These are phyloP conservation scores for Monilinia fructicola DNA, from an alignment of 2,329 filamentous ascomycete species.

Conservation along the genomic window DNA sequence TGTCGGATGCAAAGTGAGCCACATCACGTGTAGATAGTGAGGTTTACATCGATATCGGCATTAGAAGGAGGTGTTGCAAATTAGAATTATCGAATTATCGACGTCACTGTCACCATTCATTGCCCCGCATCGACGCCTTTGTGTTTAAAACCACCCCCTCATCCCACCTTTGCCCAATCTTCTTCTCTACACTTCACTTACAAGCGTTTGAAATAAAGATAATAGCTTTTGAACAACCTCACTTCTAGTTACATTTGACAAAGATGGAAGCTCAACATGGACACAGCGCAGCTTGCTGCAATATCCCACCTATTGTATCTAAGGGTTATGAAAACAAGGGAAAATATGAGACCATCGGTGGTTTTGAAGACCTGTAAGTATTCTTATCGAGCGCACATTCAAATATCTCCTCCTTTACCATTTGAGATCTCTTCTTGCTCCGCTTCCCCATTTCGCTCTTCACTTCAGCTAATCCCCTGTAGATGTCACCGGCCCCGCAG, in stretches of 20 bases:
- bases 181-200: not conserved
- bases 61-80: not conserved
- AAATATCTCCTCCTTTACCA: not conserved
- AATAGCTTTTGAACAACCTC: not conserved
- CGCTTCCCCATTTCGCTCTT: not conserved
- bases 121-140: constrained; percentile 7
- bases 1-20: not conserved
- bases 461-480: not conserved
- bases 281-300: constrained; percentile 58
- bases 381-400: not conserved
- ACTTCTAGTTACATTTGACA: not conserved
- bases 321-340: constrained; percentile 57
- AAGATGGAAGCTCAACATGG: constrained; percentile 40
- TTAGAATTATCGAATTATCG: constrained; percentile 8
- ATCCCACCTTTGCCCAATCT: not conserved
- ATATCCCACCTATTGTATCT: constrained; percentile 57
- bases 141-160: not conserved
- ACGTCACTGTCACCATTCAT: constrained; percentile 17
- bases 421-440: not conserved
- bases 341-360: constrained; percentile 55
- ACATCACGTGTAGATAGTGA: constrained; percentile 18
- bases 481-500: constrained; percentile 49
- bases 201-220: not conserved
- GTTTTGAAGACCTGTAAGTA: constrained; percentile 53
- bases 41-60: not conserved